Percentiles rank a stretch among this genome's conserved stretches.
phyloP scores from a whole-genome alignment of 257 asterid species.

The Handroanthus guayacan region DNA sequence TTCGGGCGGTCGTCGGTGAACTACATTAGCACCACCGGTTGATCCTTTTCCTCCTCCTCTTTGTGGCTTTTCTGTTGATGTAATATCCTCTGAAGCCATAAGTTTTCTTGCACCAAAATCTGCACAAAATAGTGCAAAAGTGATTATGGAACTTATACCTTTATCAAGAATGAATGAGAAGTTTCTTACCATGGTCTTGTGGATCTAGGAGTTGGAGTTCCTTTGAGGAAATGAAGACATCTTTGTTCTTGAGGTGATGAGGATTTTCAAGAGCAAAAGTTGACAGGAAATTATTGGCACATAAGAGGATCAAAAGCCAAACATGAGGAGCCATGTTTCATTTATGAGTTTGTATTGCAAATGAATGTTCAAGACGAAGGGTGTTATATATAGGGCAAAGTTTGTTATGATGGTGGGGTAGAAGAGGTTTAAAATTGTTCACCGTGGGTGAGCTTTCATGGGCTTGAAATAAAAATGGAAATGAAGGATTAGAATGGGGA shows the following conservation, averaged over 20 bases:
- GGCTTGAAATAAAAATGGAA: neutral
- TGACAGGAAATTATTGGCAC: slow-evolving; percentile 28
- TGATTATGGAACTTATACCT: neutral
- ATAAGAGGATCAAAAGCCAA: slow-evolving; percentile 43
- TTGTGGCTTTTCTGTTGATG: slow-evolving; percentile 30
- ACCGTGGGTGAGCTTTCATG: neutral
- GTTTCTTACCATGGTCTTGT: slow-evolving; percentile 38
- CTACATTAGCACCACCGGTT: slow-evolving; percentile 54
- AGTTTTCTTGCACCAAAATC: slow-evolving; percentile 26
- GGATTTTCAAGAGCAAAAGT: slow-evolving; percentile 39
- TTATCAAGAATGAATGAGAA: neutral
- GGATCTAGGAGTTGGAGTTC: neutral
- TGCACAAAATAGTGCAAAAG: neutral
- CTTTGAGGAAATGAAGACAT: slow-evolving; percentile 31
- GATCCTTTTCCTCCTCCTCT: slow-evolving; percentile 48
- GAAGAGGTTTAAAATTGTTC: neutral
- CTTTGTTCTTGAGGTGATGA: slow-evolving; percentile 25
- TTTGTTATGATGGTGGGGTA: neutral
- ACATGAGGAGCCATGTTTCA: slow-evolving; percentile 31
- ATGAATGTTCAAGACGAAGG: neutral
- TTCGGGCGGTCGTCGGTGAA: slow-evolving; percentile 40
- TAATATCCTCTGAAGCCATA: slow-evolving; percentile 10
- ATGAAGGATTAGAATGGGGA: neutral
- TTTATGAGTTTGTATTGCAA: neutral
- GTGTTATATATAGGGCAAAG: slow-evolving; percentile 13